Base-by-base conservation (phyloP, 2,329 filamentous ascomycete species). In the Aspergillus chevalieri region DNA sequence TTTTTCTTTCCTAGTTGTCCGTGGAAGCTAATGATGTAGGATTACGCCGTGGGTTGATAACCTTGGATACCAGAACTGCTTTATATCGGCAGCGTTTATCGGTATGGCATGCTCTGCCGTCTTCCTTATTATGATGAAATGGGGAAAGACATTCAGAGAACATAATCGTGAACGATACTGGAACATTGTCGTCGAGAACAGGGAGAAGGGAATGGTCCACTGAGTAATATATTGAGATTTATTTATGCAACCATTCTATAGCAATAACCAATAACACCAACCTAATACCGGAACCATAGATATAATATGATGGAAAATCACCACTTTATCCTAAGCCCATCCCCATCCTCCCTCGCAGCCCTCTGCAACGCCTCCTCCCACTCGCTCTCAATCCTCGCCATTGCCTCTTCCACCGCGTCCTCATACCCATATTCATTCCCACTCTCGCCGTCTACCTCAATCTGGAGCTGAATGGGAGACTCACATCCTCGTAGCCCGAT, bases 11-110 rank as follows among this genome's bases (percentile, higher is more conserved):
- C 4, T 5, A 17, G 9, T 14, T 43, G 3, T 7, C 12, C 12
- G 26, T 30, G 26, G 10, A 12, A 22, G 4, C 17, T 38, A 14
- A 15, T 42, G 7, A 24, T 8, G 15, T 52, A 70, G 69, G 1
- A 73, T 78, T 45, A 78, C 73, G 0, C 74, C 74, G 0, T 76
- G 74, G 74, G 56, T 76, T 17, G 48, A 67, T 3, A 58, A 70
- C 36, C 47, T 74, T 26, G 73, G 73, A 3, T 70, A 71, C 45
- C 73, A 74, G 56, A 70, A 75, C 49, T 74, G 71, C 48, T 76
- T 75, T 45, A 65, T 76, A 12, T 68, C 67, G 0, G 69, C 65
- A 2, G 67, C 67, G 0, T 69, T 71, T 50, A 55, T 71, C 6
- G 67, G 67, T 2, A 56, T 71, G 57, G 59, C 65, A 1, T 66